These are phyloP conservation scores for Chenopodium berlandieri DNA, from an alignment of 148 eudicot genomes.

Conservation along the genomic window DNA sequence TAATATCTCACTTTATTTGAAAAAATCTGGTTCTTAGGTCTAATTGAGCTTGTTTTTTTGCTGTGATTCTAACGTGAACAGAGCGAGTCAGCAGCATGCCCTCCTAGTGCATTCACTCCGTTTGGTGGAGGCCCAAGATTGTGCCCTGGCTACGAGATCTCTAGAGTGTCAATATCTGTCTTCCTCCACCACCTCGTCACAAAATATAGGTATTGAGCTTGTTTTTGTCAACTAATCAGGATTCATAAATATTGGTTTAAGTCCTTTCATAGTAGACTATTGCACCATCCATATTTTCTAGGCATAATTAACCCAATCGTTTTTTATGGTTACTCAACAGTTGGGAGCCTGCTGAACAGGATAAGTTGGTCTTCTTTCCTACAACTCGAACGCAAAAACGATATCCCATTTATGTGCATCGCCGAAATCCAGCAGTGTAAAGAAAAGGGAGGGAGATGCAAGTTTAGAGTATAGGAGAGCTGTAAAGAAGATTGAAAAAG, in stretches of 20 bases:
- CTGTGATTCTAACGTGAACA: conserved; percentile 21
- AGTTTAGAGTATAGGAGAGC: conserved; percentile 22
- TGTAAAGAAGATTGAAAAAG: conserved; percentile 19
- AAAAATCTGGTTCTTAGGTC: not conserved
- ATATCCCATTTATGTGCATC: conserved; percentile 62
- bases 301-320: not conserved
- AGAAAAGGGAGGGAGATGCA: not conserved
- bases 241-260: not conserved
- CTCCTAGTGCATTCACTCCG: conserved; percentile 57
- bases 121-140: conserved; percentile 97
- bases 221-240: not conserved
- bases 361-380: conserved; percentile 80
- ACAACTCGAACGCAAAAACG: conserved; percentile 86
- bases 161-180: conserved; percentile 72
- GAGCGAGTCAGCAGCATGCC: conserved; percentile 44
- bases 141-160: conserved; percentile 93
- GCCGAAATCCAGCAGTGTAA: conserved; percentile 22
- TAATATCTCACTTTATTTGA: too few species aligned
- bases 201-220: conserved; percentile 56
- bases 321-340: conserved; percentile 17
- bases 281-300: not conserved
- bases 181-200: conserved; percentile 93
- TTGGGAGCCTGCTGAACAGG: conserved; percentile 47
- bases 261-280: not conserved
- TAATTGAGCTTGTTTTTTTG: not conserved